Percentiles rank a stretch among this genome's conserved stretches.
Evolutionary conservation across 805 yeast genomes (phyloP).

Genomic region (Teunomyces aglyptinius): DNA sequence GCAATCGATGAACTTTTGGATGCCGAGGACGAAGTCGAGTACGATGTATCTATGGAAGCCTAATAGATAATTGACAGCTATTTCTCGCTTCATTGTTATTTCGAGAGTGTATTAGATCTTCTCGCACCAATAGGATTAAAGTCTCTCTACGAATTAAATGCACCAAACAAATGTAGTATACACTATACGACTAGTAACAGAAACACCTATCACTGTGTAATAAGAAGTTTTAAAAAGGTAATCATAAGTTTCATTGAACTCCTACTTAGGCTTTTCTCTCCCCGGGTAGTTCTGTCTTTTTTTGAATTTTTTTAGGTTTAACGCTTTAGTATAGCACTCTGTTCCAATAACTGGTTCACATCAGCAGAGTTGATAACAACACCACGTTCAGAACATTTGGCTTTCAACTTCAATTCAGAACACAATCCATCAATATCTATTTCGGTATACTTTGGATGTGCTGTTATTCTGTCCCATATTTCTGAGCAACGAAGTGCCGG

Average conservation of each 20-base stretch:
- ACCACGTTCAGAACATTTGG: slow-evolving; percentile 91
- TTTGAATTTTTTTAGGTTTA: not conserved
- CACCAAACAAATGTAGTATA: not conserved
- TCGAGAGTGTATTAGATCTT: too few relatives aligned
- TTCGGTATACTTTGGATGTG: slow-evolving; percentile 92
- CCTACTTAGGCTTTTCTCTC: not conserved
- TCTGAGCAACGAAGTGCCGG: slow-evolving; percentile 72
- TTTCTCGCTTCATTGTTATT: too few relatives aligned
- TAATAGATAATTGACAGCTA: too few relatives aligned
- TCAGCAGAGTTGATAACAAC: slow-evolving; percentile 82
- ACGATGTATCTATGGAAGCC: slow-evolving; percentile 29
- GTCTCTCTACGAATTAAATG: too few relatives aligned
- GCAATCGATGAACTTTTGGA: slow-evolving; percentile 36
- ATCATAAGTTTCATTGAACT: not conserved
- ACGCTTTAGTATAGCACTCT: slow-evolving; percentile 8
- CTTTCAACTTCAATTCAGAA: slow-evolving; percentile 82
- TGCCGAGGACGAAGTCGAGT: slow-evolving; percentile 38
- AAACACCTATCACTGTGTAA: not conserved
- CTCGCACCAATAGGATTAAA: too few relatives aligned
- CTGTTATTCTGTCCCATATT: slow-evolving; percentile 92
- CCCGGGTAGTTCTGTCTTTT: not conserved
- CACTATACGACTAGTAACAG: not conserved
- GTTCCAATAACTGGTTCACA: slow-evolving; percentile 56
- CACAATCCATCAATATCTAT: slow-evolving; percentile 94
- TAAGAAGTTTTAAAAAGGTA: not conserved